Percentiles rank a stretch among this genome's conserved stretches.
phyloP scores from a whole-genome alignment of 75 land plant species.

The Cupressus sempervirens region DNA sequence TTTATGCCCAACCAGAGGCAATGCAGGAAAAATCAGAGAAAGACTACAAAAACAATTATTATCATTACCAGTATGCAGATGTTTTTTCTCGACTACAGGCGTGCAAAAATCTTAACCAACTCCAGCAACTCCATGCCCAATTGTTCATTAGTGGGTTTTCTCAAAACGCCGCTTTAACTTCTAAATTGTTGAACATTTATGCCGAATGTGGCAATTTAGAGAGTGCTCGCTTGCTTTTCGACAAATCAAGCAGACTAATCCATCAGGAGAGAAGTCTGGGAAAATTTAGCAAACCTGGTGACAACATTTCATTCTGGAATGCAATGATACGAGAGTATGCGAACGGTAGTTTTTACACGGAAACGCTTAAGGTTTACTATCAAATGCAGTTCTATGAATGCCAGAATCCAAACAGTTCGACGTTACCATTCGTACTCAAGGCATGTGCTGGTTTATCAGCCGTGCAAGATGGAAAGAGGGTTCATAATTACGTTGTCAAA shows the following conservation, averaged over 20 bases:
- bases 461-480: constrained; percentile 5
- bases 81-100: neutral
- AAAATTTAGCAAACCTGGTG: neutral
- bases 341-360: neutral
- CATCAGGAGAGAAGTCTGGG: neutral
- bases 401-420: neutral
- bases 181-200: neutral
- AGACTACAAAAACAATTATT: neutral
- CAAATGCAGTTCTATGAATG: neutral
- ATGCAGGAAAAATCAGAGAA: neutral
- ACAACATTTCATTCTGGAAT: neutral
- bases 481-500: constrained; percentile 5
- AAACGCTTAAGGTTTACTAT: constrained; percentile 9
- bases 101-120: neutral
- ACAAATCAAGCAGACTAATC: neutral
- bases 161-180: neutral
- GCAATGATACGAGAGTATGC: constrained; percentile 11
- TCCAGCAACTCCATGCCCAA: constrained; percentile 1
- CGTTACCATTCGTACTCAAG: neutral
- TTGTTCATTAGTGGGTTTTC: neutral
- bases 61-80: neutral
- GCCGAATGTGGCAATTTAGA: neutral
- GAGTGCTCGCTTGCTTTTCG: neutral
- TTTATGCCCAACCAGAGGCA: neutral
- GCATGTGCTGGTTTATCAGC: constrained; percentile 10